Evolutionary conservation across 257 asterid species (phyloP).

Genomic region (Gentiana macrophylla): DNA sequence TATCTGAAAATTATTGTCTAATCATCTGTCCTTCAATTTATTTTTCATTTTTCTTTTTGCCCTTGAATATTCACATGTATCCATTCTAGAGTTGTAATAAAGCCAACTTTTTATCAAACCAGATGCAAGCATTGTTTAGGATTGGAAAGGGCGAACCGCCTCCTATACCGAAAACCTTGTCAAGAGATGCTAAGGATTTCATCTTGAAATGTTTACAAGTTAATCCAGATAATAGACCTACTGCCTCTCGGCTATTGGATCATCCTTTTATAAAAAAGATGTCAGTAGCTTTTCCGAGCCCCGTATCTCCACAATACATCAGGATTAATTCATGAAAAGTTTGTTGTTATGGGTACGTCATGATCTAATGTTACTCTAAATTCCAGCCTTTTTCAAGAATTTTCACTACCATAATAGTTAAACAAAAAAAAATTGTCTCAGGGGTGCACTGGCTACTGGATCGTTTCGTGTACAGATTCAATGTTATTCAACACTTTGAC

Average conservation of each 20-base stretch:
- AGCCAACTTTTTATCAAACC: constrained; percentile 8
- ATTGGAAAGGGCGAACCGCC: constrained; percentile 88
- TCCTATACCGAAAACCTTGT: constrained; percentile 52
- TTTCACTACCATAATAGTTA: no score
- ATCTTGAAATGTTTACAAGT: constrained; percentile 65
- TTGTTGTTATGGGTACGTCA: not conserved
- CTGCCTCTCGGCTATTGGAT: constrained; percentile 68
- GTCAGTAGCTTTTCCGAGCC: constrained; percentile 31
- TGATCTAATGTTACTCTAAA: no score
- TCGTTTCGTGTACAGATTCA: no score
- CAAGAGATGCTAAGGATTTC: constrained; percentile 76
- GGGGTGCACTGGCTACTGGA: no score
- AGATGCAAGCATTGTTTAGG: constrained; percentile 54
- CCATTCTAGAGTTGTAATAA: no score
- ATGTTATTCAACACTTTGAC: no score
- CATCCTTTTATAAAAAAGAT: constrained; percentile 68
- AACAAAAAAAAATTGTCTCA: no score
- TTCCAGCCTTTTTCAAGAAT: not conserved
- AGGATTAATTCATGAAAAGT: constrained; percentile 20
- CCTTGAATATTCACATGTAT: no score
- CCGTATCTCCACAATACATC: constrained; percentile 38
- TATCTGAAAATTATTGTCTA: no score
- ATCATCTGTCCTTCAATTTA: no score
- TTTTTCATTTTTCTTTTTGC: no score
- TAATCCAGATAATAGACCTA: constrained; percentile 60